Percentiles rank a stretch among this genome's conserved stretches.
These are phyloP conservation scores for Quercus mongolica DNA, from an alignment of 306 rosid genomes.

Conservation along the genomic window DNA sequence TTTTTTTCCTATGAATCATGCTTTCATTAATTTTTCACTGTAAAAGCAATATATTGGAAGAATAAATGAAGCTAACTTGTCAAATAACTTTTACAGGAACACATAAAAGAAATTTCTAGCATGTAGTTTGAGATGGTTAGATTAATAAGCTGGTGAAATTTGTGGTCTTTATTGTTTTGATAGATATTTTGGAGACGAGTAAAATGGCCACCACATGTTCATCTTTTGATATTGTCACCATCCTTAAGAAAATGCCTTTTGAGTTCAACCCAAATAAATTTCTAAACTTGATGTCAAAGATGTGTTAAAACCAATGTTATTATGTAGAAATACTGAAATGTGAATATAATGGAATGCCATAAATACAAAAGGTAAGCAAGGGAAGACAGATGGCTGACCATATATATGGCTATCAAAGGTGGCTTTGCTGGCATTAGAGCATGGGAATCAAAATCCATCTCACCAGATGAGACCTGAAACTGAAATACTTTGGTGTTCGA, in stretches of 20 bases:
- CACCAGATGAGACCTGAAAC: slow-evolving; percentile 1
- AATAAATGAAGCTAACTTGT: not conserved
- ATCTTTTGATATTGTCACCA: slow-evolving; percentile 21
- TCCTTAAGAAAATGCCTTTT: slow-evolving; percentile 18
- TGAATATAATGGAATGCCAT: slow-evolving; percentile 3
- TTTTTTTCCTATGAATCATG: not conserved
- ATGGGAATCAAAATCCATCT: slow-evolving; percentile 4
- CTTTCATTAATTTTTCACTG: not conserved
- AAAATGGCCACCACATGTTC: slow-evolving; percentile 60
- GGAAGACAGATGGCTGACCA: slow-evolving; percentile 5
- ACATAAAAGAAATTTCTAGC: slow-evolving; percentile 12
- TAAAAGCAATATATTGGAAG: not conserved
- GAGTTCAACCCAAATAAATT: not conserved
- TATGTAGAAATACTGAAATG: slow-evolving; percentile 7
- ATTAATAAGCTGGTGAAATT: slow-evolving; percentile 16
- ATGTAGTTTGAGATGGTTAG: slow-evolving; percentile 7
- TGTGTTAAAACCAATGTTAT: not conserved
- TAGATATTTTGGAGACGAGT: slow-evolving; percentile 34
- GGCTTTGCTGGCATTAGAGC: slow-evolving; percentile 26
- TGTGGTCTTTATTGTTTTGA: slow-evolving; percentile 31
- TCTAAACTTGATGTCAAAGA: not conserved
- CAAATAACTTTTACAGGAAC: not conserved
- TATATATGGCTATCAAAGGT: not conserved
- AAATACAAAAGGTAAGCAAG: slow-evolving; percentile 5
- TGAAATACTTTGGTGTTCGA: not conserved